Evolutionary conservation across 1,284 basidiomycete species (phyloP).

Genomic region (Ustilago cynodontis): DNA sequence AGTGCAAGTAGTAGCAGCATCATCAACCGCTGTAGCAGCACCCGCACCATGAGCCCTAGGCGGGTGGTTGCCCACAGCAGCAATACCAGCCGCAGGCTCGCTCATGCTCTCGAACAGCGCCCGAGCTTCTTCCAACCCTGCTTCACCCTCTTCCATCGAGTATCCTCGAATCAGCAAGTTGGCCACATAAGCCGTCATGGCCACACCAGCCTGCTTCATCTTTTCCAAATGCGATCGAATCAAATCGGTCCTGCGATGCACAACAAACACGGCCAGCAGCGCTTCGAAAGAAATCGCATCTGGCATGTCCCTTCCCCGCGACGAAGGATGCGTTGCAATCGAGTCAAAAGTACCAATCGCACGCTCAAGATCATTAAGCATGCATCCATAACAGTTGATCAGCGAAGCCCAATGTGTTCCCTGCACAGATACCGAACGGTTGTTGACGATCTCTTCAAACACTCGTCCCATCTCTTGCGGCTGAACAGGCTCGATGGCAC

Average conservation of each 20-base stretch:
- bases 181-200: slow-evolving; percentile 94
- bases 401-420: slow-evolving; percentile 92
- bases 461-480: slow-evolving; percentile 80
- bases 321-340: slow-evolving; percentile 74
- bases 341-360: slow-evolving; percentile 84
- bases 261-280: slow-evolving; percentile 87
- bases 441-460: slow-evolving; percentile 76
- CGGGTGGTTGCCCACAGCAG: slow-evolving; percentile 88
- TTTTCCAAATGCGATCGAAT: slow-evolving; percentile 79
- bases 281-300: slow-evolving; percentile 93
- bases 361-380: slow-evolving; percentile 80
- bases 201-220: slow-evolving; percentile 78
- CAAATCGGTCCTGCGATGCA: slow-evolving; percentile 82
- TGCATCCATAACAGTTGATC: slow-evolving; percentile 90
- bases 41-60: slow-evolving; percentile 71
- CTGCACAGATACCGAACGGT: slow-evolving; percentile 76
- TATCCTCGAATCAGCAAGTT: slow-evolving; percentile 85
- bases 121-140: slow-evolving; percentile 70
- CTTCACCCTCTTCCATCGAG: slow-evolving; percentile 79
- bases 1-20: not conserved
- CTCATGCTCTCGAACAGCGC: slow-evolving; percentile 83
- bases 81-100: slow-evolving; percentile 88
- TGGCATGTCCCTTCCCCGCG: slow-evolving; percentile 72
- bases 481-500: slow-evolving; percentile 82
- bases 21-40: slow-evolving; percentile 59